phyloP scores from a whole-genome alignment of 2,329 filamentous ascomycete species.

The Calonectria pseudoreteaudii region DNA sequence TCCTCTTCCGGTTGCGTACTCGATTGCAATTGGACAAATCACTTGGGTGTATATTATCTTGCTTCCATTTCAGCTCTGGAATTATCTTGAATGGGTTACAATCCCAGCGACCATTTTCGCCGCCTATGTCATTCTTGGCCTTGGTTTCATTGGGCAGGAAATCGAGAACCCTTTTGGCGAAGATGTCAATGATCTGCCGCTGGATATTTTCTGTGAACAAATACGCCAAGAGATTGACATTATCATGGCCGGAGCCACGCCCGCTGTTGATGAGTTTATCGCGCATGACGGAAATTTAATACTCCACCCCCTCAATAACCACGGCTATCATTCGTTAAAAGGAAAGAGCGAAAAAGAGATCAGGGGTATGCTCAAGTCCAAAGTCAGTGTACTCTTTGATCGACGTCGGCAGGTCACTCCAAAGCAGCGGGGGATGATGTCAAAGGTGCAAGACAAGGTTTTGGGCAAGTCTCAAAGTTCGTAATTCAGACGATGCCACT shows the following conservation, averaged over 20 bases:
- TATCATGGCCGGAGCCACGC: constrained; percentile 51
- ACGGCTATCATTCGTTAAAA: background rate
- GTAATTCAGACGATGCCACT: background rate
- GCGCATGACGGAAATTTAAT: background rate
- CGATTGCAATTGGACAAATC: constrained; percentile 85
- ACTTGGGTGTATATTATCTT: constrained; percentile 85
- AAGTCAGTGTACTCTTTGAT: background rate
- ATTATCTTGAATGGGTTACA: constrained; percentile 74
- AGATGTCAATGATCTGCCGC: constrained; percentile 82
- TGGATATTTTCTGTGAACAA: constrained; percentile 81
- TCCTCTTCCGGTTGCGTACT: constrained; percentile 83
- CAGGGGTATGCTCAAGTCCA: background rate
- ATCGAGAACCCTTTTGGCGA: constrained; percentile 87
- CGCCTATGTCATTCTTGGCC: constrained; percentile 83
- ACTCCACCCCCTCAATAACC: background rate
- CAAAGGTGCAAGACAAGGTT: background rate
- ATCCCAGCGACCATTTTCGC: constrained; percentile 79
- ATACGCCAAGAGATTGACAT: constrained; percentile 79
- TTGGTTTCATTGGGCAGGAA: constrained; percentile 78
- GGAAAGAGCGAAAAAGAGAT: background rate
- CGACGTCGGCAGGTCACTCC: background rate
- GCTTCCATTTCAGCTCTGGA: constrained; percentile 82
- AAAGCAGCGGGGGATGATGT: background rate
- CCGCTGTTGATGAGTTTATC: background rate
- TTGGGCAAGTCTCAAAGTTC: background rate